These are phyloP conservation scores for Vitis hybrid DNA, from an alignment of 177 flowering plant genomes.

Conservation along the genomic window DNA sequence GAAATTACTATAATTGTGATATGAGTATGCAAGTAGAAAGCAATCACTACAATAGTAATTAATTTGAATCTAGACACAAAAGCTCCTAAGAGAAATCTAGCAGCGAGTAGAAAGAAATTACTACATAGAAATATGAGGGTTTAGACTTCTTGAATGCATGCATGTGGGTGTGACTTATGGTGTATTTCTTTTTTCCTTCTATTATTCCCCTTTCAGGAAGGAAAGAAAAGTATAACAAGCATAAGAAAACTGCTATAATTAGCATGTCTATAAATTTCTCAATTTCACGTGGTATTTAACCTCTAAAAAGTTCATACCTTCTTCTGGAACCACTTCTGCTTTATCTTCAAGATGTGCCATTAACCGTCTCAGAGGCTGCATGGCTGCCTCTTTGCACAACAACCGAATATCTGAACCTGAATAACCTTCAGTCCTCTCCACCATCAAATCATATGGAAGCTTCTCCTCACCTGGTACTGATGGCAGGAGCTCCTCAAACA, in stretches of 20 bases:
- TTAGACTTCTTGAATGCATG: background rate
- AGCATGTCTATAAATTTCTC: too few relatives aligned
- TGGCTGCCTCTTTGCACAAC: constrained; percentile 97
- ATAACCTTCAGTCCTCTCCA: constrained; percentile 82
- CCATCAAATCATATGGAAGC: constrained; percentile 80
- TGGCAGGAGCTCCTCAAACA: constrained; percentile 90
- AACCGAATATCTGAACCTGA: constrained; percentile 97
- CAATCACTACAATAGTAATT: too few relatives aligned
- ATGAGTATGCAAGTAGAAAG: too few relatives aligned
- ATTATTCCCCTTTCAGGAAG: background rate
- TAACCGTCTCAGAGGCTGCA: constrained; percentile 94
- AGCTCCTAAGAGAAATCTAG: too few relatives aligned
- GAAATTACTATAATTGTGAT: background rate
- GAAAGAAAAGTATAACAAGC: background rate
- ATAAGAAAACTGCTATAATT: background rate
- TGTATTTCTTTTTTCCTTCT: background rate
- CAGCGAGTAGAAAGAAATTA: too few relatives aligned
- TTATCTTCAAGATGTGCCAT: constrained; percentile 67
- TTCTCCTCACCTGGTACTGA: constrained; percentile 39
- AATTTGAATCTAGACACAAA: too few relatives aligned
- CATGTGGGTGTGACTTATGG: background rate
- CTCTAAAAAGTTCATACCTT: constrained; percentile 45
- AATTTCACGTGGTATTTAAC: background rate
- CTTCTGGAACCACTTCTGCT: constrained; percentile 72
- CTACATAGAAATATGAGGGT: too few relatives aligned